Conservation (phyloP, 2,329 filamentous ascomycete genomes). For the Trichophyton simii region DNA sequence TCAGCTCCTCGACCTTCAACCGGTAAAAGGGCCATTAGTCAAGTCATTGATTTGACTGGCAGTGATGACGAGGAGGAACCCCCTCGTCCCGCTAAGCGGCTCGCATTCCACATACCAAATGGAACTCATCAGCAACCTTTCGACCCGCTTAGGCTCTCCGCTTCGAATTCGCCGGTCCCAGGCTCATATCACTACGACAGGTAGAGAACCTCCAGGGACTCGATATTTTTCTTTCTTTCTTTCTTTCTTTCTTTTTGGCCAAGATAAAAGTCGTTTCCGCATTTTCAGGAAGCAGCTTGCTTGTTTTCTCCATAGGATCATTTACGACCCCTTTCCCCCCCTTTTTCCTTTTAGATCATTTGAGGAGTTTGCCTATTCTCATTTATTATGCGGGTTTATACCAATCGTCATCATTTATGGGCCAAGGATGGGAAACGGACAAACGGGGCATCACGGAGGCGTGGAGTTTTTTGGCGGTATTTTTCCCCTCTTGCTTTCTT, state of each 20-base stretch:
- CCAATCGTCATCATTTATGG: neutral
- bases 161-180: neutral
- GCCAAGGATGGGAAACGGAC: neutral
- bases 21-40: conserved; percentile 36
- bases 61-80: conserved; percentile 41
- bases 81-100: conserved; percentile 25
- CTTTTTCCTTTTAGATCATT: neutral
- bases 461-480: neutral
- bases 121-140: neutral
- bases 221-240: too few species aligned
- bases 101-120: conserved; percentile 16
- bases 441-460: neutral
- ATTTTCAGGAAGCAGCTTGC: neutral
- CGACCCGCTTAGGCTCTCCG: neutral
- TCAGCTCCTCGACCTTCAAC: conserved; percentile 25
- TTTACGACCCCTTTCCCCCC: neutral
- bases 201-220: neutral
- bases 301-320: neutral
- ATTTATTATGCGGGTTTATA: conserved; percentile 2
- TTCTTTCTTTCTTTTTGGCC: neutral
- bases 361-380: neutral
- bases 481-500: neutral
- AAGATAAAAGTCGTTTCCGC: neutral
- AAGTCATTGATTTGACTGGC: conserved; percentile 43
- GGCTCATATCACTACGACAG: neutral